Percentiles rank a stretch among this genome's conserved stretches.
phyloP scores from a whole-genome alignment of 1,284 basidiomycete genomes.

The Leucoagaricus sp. region DNA sequence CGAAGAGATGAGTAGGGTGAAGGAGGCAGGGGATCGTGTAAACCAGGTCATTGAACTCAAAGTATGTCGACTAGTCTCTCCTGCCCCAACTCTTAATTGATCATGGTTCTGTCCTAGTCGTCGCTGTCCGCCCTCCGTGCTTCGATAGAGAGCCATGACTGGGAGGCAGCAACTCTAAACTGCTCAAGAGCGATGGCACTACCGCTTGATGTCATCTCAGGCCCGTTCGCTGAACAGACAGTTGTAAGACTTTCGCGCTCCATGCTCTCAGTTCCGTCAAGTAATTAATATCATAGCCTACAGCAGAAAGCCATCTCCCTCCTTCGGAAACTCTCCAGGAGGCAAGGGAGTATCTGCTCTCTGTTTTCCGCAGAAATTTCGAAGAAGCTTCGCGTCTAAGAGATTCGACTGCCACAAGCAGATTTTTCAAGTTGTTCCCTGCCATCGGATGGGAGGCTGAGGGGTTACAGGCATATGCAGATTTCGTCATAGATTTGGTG shows the following conservation, averaged over 20 bases:
- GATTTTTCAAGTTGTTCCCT: conserved; percentile 97
- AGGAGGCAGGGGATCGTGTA: conserved; percentile 84
- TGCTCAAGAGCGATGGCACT: conserved; percentile 90
- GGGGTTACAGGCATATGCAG: conserved; percentile 91
- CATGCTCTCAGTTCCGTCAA: conserved; percentile 7
- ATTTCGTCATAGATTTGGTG: conserved; percentile 92
- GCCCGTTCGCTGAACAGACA: conserved; percentile 83
- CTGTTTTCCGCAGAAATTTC: conserved; percentile 81
- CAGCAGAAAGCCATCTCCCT: conserved; percentile 82
- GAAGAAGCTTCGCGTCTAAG: conserved; percentile 74
- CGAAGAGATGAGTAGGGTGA: conserved; percentile 87
- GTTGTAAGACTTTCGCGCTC: conserved; percentile 61
- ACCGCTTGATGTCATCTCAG: conserved; percentile 75
- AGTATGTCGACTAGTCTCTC: conserved; percentile 41
- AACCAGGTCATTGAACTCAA: conserved; percentile 90
- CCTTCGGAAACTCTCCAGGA: conserved; percentile 82
- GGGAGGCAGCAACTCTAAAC: conserved; percentile 92
- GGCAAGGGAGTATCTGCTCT: conserved; percentile 76
- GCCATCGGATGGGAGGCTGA: conserved; percentile 90
- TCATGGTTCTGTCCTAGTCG: conserved; percentile 46
- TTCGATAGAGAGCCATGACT: conserved; percentile 86
- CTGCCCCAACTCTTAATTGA: conserved; percentile 4
- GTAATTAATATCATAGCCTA: conserved; percentile 63
- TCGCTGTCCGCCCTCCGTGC: conserved; percentile 77
- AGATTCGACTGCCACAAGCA: conserved; percentile 86